Conservation (phyloP, 306 rosid genomes). For the Quercus parvula region DNA sequence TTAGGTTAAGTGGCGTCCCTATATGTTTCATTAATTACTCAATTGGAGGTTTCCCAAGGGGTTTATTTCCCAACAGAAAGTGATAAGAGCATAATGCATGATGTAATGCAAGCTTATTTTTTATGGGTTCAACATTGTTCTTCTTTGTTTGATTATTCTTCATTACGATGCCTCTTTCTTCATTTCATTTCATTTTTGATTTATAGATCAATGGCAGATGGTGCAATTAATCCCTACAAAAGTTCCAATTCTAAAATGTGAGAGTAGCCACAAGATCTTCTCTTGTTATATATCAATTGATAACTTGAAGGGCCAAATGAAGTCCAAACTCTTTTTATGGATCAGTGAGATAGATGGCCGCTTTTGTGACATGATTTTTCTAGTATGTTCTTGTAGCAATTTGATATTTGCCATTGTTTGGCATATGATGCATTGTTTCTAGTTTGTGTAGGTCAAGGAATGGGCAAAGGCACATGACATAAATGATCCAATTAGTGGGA, state of each 20-base stretch:
- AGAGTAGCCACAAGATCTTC: constrained; percentile 41
- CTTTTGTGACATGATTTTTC: constrained; percentile 77
- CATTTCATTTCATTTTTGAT: constrained; percentile 18
- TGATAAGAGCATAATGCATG: too few species aligned
- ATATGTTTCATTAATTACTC: too few species aligned
- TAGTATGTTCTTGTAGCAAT: constrained; percentile 54
- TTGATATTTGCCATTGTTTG: constrained; percentile 6
- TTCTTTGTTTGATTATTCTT: background rate
- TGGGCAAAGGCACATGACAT: constrained; percentile 89
- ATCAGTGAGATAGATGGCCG: constrained; percentile 67
- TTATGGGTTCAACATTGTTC: background rate
- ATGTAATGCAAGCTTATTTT: background rate
- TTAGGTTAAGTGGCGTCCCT: too few species aligned
- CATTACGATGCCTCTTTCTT: constrained; percentile 5
- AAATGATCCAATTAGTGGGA: constrained; percentile 64
- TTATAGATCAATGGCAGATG: constrained; percentile 61
- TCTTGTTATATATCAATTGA: constrained; percentile 91
- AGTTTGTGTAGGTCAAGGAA: constrained; percentile 83
- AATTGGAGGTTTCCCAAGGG: too few species aligned
- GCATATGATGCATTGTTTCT: constrained; percentile 31
- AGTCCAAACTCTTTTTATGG: constrained; percentile 74
- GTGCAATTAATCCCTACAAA: constrained; percentile 58
- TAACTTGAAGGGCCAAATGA: constrained; percentile 75
- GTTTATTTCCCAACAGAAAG: too few species aligned
- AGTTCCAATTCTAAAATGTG: constrained; percentile 77